These are phyloP conservation scores for Umbellularia californica DNA, from an alignment of 164 flowering plant species.

Conservation along the genomic window DNA sequence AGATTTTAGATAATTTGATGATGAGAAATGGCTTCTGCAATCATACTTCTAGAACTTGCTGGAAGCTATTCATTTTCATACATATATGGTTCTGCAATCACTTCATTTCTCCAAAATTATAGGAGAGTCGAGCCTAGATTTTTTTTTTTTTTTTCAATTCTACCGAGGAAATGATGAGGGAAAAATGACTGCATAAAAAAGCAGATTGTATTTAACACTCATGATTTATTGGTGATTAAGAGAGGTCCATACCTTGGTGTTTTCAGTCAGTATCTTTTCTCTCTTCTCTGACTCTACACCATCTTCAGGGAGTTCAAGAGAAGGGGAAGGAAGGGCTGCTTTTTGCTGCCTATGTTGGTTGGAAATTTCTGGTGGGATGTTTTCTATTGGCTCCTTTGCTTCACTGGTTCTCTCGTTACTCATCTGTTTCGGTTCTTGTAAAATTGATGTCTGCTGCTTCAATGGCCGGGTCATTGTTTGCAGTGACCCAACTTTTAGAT, in stretches of 20 bases:
- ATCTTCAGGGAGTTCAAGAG: conserved; percentile 12
- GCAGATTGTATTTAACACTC: not conserved
- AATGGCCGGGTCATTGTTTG: conserved; percentile 13
- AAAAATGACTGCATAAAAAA: not conserved
- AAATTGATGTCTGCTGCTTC: conserved; percentile 28
- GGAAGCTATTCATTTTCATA: conserved; percentile 4
- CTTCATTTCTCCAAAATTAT: not conserved
- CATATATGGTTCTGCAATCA: not conserved
- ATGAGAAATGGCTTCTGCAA: not conserved
- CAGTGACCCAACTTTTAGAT: conserved; percentile 17
- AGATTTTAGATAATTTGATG: not conserved
- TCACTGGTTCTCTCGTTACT: conserved; percentile 21
- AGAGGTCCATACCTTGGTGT: conserved; percentile 39
- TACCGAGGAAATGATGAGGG: not conserved
- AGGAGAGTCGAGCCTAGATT: not conserved
- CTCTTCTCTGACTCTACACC: conserved; percentile 17
- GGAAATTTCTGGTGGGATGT: conserved; percentile 17
- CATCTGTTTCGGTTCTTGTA: conserved; percentile 35
- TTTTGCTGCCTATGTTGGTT: conserved; percentile 15
- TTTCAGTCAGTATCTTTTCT: conserved; percentile 9
- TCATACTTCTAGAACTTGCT: not conserved
- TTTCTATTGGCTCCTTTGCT: conserved; percentile 16
- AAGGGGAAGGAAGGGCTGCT: conserved; percentile 11
- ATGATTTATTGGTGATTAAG: not conserved
- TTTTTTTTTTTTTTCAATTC: not conserved